Percentiles rank a stretch among this genome's conserved stretches.
phyloP scores from a whole-genome alignment of 1,284 basidiomycete genomes.

The Paramarasmius palmivorus region DNA sequence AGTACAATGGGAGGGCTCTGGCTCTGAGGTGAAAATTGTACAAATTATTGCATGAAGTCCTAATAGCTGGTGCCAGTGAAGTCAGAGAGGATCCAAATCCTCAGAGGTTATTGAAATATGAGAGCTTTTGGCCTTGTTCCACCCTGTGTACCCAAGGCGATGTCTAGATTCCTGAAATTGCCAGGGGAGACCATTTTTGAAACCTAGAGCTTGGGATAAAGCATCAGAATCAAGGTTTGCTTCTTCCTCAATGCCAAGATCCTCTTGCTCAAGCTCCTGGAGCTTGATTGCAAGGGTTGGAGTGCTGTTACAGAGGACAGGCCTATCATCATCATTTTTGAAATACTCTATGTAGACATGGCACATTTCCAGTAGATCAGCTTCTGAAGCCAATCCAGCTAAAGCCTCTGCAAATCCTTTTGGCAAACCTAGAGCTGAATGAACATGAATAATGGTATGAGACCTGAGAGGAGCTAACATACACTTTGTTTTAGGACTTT shows the following conservation, averaged over 20 bases:
- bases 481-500: constrained; percentile 11
- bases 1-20: background rate
- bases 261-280: constrained; percentile 1
- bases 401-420: constrained; percentile 4
- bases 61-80: constrained; percentile 33
- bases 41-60: constrained; percentile 27
- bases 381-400: constrained; percentile 6
- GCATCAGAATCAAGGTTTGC: background rate
- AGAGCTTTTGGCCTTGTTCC: constrained; percentile 12
- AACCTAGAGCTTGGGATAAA: constrained; percentile 18
- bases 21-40: constrained; percentile 16
- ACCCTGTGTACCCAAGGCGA: constrained; percentile 16
- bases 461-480: background rate
- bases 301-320: constrained; percentile 2
- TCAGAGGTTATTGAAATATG: constrained; percentile 6
- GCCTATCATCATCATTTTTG: background rate
- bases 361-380: constrained; percentile 20
- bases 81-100: constrained; percentile 1
- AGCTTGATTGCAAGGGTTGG: background rate
- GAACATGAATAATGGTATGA: background rate
- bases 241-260: constrained; percentile 27
- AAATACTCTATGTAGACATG: constrained; percentile 20
- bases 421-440: background rate
- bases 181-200: constrained; percentile 18
- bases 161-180: constrained; percentile 23